Evolutionary conservation across 2,329 filamentous ascomycete genomes (phyloP), one percentile per base, ranked within the genome.

Genomic region (Huntiella omanensis): DNA sequence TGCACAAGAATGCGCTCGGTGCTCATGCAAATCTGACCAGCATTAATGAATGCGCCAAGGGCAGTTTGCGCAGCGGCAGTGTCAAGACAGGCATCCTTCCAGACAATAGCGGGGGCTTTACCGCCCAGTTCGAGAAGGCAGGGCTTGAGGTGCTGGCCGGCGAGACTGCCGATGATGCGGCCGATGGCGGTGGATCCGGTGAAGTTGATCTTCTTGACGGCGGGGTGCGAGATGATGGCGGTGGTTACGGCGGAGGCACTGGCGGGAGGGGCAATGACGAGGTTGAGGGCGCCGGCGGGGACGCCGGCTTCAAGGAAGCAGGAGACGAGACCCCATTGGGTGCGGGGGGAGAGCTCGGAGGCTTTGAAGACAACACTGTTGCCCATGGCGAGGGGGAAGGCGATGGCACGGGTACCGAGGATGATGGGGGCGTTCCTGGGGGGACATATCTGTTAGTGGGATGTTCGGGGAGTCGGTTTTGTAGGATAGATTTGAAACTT

Each of bases 21-120:
- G 13, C 72, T 71, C 83, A 92, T 91, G 67, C 85, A 92, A 40
- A 91, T 75, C 63, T 93, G 85, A 0, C 85, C 85, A 2, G 67
- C 66, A 58, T 88, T 73, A 50, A 84, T 55, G 56, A 87, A 86
- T 0, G 82, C 68, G 3, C 83, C 84, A 1, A 80, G 58, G 0
- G 75, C 75, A 53, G 79, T 83, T 54, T 76, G 71, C 10, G 67
- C 59, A 0, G 82, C 85, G 0, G 85, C 83, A 17, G 73, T 67
- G 28, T 80, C 69, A 36, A 93, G 58, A 55, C 93, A 73, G 11
- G 85, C 84, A 59, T 93, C 85, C 43, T 83, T 77, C 59, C 81
- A 75, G 1, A 93, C 76, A 50, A 93, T 79, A 2, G 81, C 77
- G 0, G 76, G 75, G 0, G 81, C 80, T 60, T 93, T 93, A 40